A percentile compares a stretch with the other conserved stretches of the same genome.
Evolutionary conservation across 371 early-diverging fungal species (phyloP).

Genomic region (Syncephalastrum racemosum): DNA sequence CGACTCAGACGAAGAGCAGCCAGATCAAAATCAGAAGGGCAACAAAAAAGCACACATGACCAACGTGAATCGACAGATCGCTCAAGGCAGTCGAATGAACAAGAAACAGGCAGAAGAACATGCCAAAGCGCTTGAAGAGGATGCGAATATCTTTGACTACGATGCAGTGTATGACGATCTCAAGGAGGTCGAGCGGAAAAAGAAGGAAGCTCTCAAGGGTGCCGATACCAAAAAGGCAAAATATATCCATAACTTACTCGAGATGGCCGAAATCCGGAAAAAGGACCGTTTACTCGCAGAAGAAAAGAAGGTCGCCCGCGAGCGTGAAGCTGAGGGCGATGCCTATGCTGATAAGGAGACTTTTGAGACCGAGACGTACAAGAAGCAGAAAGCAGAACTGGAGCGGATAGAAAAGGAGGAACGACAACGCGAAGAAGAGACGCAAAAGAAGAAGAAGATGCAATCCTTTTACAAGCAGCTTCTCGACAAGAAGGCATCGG

Average conservation of each 20-base stretch:
- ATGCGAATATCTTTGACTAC: slow-evolving; percentile 88
- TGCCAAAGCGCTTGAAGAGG: slow-evolving; percentile 71
- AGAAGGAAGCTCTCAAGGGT: slow-evolving; percentile 43
- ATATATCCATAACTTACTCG: slow-evolving; percentile 77
- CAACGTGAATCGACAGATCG: slow-evolving; percentile 37
- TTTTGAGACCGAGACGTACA: slow-evolving; percentile 85
- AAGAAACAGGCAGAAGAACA: slow-evolving; percentile 54
- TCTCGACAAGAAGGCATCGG: slow-evolving; percentile 41
- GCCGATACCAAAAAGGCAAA: slow-evolving; percentile 49
- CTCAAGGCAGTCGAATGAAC: slow-evolving; percentile 21
- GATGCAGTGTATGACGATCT: slow-evolving; percentile 89
- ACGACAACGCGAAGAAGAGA: slow-evolving; percentile 51
- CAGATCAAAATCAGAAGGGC: slow-evolving; percentile 7
- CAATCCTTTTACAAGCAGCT: slow-evolving; percentile 45
- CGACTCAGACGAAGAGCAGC: slow-evolving; percentile 15
- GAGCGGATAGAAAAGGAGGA: slow-evolving; percentile 83
- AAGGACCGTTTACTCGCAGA: slow-evolving; percentile 79
- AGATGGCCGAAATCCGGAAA: slow-evolving; percentile 80
- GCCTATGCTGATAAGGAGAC: slow-evolving; percentile 71
- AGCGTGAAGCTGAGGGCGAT: slow-evolving; percentile 60
- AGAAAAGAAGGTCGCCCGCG: slow-evolving; percentile 78
- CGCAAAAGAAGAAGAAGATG: slow-evolving; percentile 36
- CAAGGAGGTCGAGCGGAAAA: slow-evolving; percentile 63
- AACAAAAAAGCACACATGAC: slow-evolving; percentile 22
- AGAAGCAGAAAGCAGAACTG: slow-evolving; percentile 79